phyloP scores from a whole-genome alignment of 805 yeast species.

The Starmerella tilneyi region DNA sequence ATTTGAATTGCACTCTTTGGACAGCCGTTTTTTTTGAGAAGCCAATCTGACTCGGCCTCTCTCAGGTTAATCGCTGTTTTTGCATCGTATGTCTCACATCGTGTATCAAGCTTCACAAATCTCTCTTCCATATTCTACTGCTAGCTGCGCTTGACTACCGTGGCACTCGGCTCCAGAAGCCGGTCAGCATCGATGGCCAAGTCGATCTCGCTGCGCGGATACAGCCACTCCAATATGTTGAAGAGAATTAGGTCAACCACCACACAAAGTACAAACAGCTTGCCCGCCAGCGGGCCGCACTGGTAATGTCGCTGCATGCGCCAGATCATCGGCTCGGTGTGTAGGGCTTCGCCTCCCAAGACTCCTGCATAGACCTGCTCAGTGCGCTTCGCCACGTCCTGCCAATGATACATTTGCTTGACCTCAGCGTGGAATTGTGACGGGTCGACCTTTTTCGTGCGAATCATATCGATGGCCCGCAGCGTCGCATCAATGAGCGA shows the following conservation, averaged over 20 bases:
- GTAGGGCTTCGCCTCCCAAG: slow-evolving; percentile 10
- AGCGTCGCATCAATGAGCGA: slow-evolving; percentile 63
- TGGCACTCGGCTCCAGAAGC: not conserved
- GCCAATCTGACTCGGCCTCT: too few species aligned
- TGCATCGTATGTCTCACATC: too few species aligned
- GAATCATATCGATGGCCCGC: slow-evolving; percentile 54
- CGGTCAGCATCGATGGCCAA: slow-evolving; percentile 14
- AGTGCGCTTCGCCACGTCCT: slow-evolving; percentile 75
- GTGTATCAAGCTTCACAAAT: too few species aligned
- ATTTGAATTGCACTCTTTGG: too few species aligned
- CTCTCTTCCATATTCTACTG: too few species aligned
- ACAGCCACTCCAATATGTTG: slow-evolving; percentile 54
- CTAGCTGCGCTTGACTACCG: too few species aligned
- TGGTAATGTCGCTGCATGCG: slow-evolving; percentile 56
- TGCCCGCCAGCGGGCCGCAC: slow-evolving; percentile 70
- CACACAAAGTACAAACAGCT: slow-evolving; percentile 66
- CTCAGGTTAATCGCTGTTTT: too few species aligned
- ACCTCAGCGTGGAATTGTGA: slow-evolving; percentile 68
- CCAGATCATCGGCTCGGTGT: slow-evolving; percentile 46
- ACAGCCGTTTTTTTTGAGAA: too few species aligned
- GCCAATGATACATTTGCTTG: slow-evolving; percentile 81
- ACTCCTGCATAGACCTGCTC: slow-evolving; percentile 57
- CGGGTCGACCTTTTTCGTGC: slow-evolving; percentile 54
- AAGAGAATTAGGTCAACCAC: slow-evolving; percentile 67
- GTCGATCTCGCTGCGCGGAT: slow-evolving; percentile 65